Evolutionary conservation across 495 filamentous ascomycete genomes (phyloP).

Genomic region (Penicillium atrosanguineum): DNA sequence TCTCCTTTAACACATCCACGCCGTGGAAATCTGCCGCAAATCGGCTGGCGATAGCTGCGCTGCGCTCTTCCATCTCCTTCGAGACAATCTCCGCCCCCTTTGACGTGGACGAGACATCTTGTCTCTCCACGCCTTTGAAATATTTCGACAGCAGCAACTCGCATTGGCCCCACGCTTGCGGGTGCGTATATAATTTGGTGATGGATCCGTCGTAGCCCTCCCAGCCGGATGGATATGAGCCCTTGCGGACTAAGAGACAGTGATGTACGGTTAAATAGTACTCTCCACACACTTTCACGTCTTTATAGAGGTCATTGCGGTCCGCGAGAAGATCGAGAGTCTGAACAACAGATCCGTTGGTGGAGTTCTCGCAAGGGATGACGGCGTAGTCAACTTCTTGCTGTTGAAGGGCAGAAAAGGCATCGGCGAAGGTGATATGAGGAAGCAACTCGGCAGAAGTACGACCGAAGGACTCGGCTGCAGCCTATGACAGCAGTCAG

Average conservation of each 20-base stretch:
- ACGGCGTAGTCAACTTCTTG: conserved; percentile 65
- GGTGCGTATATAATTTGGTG: conserved; percentile 75
- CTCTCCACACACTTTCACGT: conserved; percentile 74
- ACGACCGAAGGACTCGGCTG: conserved; percentile 58
- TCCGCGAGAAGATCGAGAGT: conserved; percentile 89
- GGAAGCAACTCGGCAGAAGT: conserved; percentile 52
- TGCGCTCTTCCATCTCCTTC: conserved; percentile 52
- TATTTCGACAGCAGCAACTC: conserved; percentile 64
- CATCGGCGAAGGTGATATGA: conserved; percentile 60
- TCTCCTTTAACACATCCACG: conserved; percentile 64
- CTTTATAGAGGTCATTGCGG: conserved; percentile 53
- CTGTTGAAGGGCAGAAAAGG: conserved; percentile 75
- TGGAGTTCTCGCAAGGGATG: conserved; percentile 93
- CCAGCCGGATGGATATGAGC: conserved; percentile 27
- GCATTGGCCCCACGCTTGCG: conserved; percentile 93
- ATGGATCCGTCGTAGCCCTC: conserved; percentile 33
- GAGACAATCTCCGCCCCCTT: conserved; percentile 75
- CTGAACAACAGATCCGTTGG: conserved; percentile 84
- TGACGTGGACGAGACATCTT: conserved; percentile 85
- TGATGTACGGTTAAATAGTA: conserved; percentile 83
- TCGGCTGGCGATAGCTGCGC: conserved; percentile 73
- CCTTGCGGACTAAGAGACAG: conserved; percentile 63
- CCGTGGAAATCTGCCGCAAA: conserved; percentile 67
- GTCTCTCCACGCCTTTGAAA: conserved; percentile 67
- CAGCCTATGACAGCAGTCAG: conserved; percentile 52